Percentiles rank a stretch among this genome's conserved stretches.
These are phyloP conservation scores for Pichia pseudocactophila DNA, from an alignment of 805 yeast genomes.

Conservation along the genomic window DNA sequence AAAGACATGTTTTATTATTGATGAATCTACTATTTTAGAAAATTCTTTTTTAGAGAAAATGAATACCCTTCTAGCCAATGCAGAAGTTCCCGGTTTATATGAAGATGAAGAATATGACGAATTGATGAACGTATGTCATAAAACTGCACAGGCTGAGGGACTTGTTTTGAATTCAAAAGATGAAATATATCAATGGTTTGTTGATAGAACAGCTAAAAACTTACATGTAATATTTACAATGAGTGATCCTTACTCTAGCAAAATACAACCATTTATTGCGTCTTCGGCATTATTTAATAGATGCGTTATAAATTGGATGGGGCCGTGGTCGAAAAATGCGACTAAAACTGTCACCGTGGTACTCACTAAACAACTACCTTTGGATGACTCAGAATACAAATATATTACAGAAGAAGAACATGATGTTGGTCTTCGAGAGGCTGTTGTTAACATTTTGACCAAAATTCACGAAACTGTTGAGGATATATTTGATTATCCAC, in stretches of 20 bases:
- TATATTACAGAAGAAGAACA: constrained; percentile 22
- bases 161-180: constrained; percentile 54
- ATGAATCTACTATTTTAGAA: constrained; percentile 70
- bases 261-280: constrained; percentile 41
- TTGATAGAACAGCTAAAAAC: constrained; percentile 53
- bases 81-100: constrained; percentile 86
- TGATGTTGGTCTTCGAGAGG: constrained; percentile 21
- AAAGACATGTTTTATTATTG: constrained; percentile 61
- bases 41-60: constrained; percentile 80
- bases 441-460: constrained; percentile 39
- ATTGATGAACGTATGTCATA: constrained; percentile 46
- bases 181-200: constrained; percentile 71
- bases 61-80: constrained; percentile 89
- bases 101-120: constrained; percentile 57
- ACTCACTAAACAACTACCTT: constrained; percentile 32
- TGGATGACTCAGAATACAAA: constrained; percentile 38
- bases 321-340: constrained; percentile 59
- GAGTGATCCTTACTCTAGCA: constrained; percentile 37
- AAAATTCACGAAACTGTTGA: constrained; percentile 32
- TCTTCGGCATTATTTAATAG: constrained; percentile 89
- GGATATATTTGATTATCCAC: neutral
- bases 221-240: constrained; percentile 79
- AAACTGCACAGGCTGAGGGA: constrained; percentile 52
- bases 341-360: constrained; percentile 40
- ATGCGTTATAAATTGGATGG: constrained; percentile 86